Evolutionary conservation across 805 yeast species (phyloP), one percentile per base, ranked within the genome.

Genomic region (Saturnispora quitensis): DNA sequence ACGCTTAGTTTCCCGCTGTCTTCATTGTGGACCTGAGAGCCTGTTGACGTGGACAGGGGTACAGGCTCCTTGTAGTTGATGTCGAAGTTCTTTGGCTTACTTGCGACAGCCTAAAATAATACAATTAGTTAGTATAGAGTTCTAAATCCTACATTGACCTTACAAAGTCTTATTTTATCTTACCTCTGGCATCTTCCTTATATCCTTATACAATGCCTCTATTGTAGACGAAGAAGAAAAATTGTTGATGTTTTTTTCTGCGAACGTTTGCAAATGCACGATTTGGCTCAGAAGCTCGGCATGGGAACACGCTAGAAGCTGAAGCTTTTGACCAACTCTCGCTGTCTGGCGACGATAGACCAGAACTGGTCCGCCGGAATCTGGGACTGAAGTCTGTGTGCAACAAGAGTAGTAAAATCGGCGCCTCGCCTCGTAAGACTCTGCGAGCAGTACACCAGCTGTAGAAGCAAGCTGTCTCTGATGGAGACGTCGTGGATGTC

Each of bases 371-470:
- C 9, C 4, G 33, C 34, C 3, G 35, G 38, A 15, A 48, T 22
- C 24, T n/a, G 17, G 10, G 17, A 15, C 12, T 25, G 15, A 15
- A 48, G 46, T 12, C 13, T 10, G 15, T 25, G 7, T 15, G 51
- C 51, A 48, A 81, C 65, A n/a, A 77, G 56, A 31, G 73, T 65
- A 68, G 86, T 84, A 63, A 87, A 86, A 58, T 85, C 87, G 3
- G 79, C 80, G 13, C 86, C 84, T 20, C 80, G 78, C 55, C 89
- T 72, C 1, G 85, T 82, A 49, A 91, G 71, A 36, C 96, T 83
- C 62, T 85, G 89, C n/a, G 96, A 84, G 57, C 96, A 87, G 68
- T 90, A 91, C 1, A 88, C 81, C 38, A 90, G 68, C 67, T 91
- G 99, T 34, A 91, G 68, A 56, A 90, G 77, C 22, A 89, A 70